A percentile compares a stretch with the other conserved stretches of the same genome.
Evolutionary conservation across 345 rosid species (phyloP).

Genomic region (Eucalyptus paniculata): DNA sequence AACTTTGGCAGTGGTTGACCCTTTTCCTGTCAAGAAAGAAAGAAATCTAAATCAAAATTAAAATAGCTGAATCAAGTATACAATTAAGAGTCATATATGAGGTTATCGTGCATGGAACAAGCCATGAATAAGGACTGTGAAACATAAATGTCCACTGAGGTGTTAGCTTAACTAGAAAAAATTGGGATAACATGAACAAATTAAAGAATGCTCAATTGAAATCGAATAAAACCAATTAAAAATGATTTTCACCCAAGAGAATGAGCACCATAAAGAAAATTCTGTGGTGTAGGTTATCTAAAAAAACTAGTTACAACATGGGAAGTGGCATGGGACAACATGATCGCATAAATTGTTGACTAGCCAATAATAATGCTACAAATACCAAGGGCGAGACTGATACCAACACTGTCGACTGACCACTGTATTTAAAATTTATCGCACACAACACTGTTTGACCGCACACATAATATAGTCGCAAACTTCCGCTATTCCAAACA

Average conservation of each 20-base stretch:
- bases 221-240: background rate
- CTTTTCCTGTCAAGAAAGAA: conserved; percentile 30
- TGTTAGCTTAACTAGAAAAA: background rate
- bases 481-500: background rate
- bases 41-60: background rate
- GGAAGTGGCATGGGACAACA: too few species aligned
- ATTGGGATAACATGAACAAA: background rate
- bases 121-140: background rate
- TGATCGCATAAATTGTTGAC: too few species aligned
- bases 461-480: background rate
- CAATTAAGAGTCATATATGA: background rate
- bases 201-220: background rate
- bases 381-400: background rate
- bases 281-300: background rate
- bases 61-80: background rate
- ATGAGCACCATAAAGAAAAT: background rate
- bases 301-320: background rate
- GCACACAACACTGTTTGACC: background rate
- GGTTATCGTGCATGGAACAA: background rate
- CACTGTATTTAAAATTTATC: too few species aligned
- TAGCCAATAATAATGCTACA: background rate
- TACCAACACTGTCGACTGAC: background rate
- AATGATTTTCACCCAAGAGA: background rate
- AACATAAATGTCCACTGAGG: background rate
- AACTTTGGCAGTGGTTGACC: conserved; percentile 83